Evolutionary conservation across 2,329 filamentous ascomycete species (phyloP), one percentile per base, ranked within the genome.

Genomic region (Fusarium drepaniforme): DNA sequence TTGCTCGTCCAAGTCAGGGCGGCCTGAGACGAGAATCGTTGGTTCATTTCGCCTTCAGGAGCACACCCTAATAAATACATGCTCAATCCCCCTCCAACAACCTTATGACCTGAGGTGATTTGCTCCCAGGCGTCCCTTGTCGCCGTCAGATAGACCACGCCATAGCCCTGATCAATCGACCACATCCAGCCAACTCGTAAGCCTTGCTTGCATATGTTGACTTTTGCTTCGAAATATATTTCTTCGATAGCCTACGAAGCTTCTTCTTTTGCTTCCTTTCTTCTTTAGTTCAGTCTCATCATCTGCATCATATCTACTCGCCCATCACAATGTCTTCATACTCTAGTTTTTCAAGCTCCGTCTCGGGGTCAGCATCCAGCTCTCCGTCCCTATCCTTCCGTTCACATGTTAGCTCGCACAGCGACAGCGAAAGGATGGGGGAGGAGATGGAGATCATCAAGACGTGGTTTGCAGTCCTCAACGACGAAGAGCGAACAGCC

Each of bases 81-180:
- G 77, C 77, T 78, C 77, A 77, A 78, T 78, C 62, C 66, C 76
- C 71, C 77, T 78, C 77, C 73, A 71, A 75, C 67, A 67, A 72
- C 67, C 76, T 76, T 70, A 71, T 74, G 76, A 73, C 65, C 68
- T 77, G 70, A 75, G 76, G 76, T 75, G 75, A 77, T 77, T 75
- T 76, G 68, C 67, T 68, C 66, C 70, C 63, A 73, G 46, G 58
- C 62, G 40, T 68, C 73, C 70, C 73, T 67, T 60, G 69, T 70
- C 74, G 67, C 73, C 71, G 69, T 70, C 71, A 76, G 76, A 71
- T 63, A 60, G 44, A 75, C 77, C 77, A 78, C 77, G 70, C 77
- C 76, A 78, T 67, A 64, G 49, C 49, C 49, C 49, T 56, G 64
- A 77, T 76, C 67, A 74, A 78, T 76, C 73, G 60, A 74, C 57